Evolutionary conservation across 2,329 filamentous ascomycete genomes (phyloP).

Genomic region (Venturiaceae sp.): DNA sequence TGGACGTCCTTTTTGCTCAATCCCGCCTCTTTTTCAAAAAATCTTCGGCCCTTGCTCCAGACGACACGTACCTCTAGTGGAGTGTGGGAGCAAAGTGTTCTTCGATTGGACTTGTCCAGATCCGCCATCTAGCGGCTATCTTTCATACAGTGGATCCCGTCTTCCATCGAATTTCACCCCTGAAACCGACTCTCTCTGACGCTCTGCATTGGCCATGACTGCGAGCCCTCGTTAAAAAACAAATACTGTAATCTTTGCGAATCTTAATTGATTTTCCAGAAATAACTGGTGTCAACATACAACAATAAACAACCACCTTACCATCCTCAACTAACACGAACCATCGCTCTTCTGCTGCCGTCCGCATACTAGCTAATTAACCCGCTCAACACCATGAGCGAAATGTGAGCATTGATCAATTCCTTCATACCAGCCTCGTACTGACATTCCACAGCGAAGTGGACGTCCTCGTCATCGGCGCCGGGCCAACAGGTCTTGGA

Average conservation of each 20-base stretch:
- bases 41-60: neutral
- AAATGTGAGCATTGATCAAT: neutral
- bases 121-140: neutral
- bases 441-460: conserved; percentile 53
- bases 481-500: conserved; percentile 93
- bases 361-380: too few relatives aligned
- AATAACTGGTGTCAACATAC: too few relatives aligned
- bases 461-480: conserved; percentile 95
- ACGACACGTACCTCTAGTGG: neutral
- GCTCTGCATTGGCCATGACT: too few relatives aligned
- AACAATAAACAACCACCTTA: too few relatives aligned
- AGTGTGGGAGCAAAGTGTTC: neutral
- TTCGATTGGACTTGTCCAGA: neutral
- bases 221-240: too few relatives aligned
- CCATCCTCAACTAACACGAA: too few relatives aligned
- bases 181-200: too few relatives aligned
- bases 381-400: neutral
- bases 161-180: too few relatives aligned
- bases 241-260: too few relatives aligned
- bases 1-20: too few relatives aligned
- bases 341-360: too few relatives aligned
- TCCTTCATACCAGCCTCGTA: neutral
- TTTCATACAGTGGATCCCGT: neutral
- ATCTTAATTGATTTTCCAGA: too few relatives aligned
- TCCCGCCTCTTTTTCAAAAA: neutral